Conservation (phyloP, 116 monocot genomes). For the Papilionanthe hybrid region DNA sequence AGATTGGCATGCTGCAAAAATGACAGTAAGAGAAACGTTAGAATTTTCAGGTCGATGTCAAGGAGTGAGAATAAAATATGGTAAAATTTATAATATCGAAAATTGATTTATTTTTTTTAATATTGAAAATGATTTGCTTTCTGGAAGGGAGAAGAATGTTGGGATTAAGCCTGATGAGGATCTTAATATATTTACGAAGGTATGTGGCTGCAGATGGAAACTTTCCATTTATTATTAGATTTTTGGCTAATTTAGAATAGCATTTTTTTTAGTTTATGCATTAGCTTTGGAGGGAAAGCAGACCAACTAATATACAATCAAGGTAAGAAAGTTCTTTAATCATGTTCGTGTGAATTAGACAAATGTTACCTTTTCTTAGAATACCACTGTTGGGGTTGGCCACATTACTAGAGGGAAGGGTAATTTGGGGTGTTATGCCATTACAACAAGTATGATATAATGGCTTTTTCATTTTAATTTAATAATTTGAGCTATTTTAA, state of each 20-base stretch:
- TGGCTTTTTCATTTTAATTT: too few relatives aligned
- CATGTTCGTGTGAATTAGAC: too few relatives aligned
- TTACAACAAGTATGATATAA: too few relatives aligned
- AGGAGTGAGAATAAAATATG: slow-evolving; percentile 96
- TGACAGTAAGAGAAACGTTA: slow-evolving; percentile 94
- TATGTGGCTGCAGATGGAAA: slow-evolving; percentile 8
- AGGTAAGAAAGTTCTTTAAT: slow-evolving; percentile 47
- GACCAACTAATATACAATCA: slow-evolving; percentile 79
- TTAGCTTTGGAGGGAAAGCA: slow-evolving; percentile 80
- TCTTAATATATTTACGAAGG: slow-evolving; percentile 99
- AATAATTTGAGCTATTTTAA: too few relatives aligned
- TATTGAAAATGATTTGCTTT: slow-evolving; percentile 30
- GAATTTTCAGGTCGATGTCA: slow-evolving; percentile 94
- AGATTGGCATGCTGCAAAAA: slow-evolving; percentile 87
- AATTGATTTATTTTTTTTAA: not conserved
- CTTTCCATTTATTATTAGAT: not conserved
- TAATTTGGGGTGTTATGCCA: too few relatives aligned
- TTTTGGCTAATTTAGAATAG: not conserved
- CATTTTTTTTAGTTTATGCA: slow-evolving; percentile 39
- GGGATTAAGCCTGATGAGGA: slow-evolving; percentile 99
- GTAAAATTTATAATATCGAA: slow-evolving; percentile 27
- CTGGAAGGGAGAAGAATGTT: slow-evolving; percentile 78
- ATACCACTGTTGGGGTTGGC: too few relatives aligned
- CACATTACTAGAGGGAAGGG: too few relatives aligned
- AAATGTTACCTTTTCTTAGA: too few relatives aligned